A percentile compares a stretch with the other conserved stretches of the same genome.
Evolutionary conservation across 129 eudicot species (phyloP).

Genomic region (Logfia minima): DNA sequence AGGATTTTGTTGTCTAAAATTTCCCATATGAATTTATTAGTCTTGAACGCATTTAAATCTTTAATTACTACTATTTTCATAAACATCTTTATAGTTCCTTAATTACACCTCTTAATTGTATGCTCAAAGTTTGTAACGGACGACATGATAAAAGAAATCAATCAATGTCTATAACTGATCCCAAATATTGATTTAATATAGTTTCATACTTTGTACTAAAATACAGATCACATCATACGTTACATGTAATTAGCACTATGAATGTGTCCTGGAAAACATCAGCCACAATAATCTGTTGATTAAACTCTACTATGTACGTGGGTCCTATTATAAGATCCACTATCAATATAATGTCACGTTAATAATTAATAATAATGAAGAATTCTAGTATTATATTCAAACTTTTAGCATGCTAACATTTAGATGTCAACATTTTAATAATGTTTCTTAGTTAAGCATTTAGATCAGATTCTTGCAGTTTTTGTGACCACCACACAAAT

Average conservation of each 20-base stretch:
- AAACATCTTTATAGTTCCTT: background rate
- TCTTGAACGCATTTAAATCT: no score
- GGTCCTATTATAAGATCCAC: constrained; percentile 22
- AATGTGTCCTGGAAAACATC: constrained; percentile 17
- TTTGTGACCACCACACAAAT: background rate
- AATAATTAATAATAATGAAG: background rate
- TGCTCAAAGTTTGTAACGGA: background rate
- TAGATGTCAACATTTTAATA: no score
- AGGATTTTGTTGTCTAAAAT: no score
- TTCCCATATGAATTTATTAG: no score
- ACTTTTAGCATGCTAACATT: background rate
- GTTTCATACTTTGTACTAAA: background rate
- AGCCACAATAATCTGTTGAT: background rate
- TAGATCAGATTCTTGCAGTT: background rate
- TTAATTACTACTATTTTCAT: no score
- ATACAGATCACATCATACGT: background rate
- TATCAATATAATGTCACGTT: background rate
- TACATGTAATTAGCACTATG: constrained; percentile 27
- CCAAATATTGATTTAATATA: no score
- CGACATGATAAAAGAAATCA: background rate
- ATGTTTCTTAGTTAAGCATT: background rate
- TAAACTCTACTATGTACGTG: constrained; percentile 1
- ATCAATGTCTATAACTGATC: no score
- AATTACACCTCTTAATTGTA: background rate
- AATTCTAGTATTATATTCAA: background rate